These are phyloP conservation scores for Dothideomycetes sp. DNA, from an alignment of 2,329 filamentous ascomycete species.

Conservation along the genomic window DNA sequence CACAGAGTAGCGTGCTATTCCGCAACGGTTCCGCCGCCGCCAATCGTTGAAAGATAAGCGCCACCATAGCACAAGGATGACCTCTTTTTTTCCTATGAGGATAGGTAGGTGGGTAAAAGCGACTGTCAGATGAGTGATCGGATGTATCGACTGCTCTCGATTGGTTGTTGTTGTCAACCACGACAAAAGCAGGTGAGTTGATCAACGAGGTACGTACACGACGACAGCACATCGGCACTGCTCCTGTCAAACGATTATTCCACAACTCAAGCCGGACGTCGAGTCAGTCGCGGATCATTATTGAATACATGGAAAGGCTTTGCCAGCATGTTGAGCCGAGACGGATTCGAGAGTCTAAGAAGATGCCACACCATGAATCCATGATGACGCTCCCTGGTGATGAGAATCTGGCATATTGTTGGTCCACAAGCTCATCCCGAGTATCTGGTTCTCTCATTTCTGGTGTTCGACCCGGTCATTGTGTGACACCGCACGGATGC, in stretches of 20 bases:
- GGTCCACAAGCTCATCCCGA: slow-evolving; percentile 11
- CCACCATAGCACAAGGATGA: slow-evolving; percentile 10
- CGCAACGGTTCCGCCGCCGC: slow-evolving; percentile 9
- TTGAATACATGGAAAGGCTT: slow-evolving; percentile 12
- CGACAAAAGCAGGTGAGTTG: slow-evolving; percentile 8
- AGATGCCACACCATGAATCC: slow-evolving; percentile 6
- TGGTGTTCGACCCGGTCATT: slow-evolving; percentile 13
- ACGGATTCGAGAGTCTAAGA: slow-evolving; percentile 1
- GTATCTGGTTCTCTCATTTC: slow-evolving; percentile 12
- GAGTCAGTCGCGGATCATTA: slow-evolving; percentile 7
- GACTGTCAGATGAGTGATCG: slow-evolving; percentile 9
- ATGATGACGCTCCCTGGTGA: slow-evolving; percentile 11
- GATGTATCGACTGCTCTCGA: slow-evolving; percentile 2
- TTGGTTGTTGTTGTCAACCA: slow-evolving; percentile 4
- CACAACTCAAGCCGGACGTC: slow-evolving; percentile 1
- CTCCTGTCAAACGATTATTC: slow-evolving; percentile 8
- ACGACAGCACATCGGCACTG: slow-evolving; percentile 7
- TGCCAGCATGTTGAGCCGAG: slow-evolving; percentile 10
- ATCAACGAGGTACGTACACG: slow-evolving; percentile 8
- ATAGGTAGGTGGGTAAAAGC: too few relatives aligned
- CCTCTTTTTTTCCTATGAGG: background rate
- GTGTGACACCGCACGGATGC: slow-evolving; percentile 12
- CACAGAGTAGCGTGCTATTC: slow-evolving; percentile 9
- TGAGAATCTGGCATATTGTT: slow-evolving; percentile 12
- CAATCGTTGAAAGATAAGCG: slow-evolving; percentile 10